Percentiles rank a stretch among this genome's conserved stretches.
Conservation (phyloP, 371 early-diverging fungal genomes). For the Haplosporangium sp. region DNA sequence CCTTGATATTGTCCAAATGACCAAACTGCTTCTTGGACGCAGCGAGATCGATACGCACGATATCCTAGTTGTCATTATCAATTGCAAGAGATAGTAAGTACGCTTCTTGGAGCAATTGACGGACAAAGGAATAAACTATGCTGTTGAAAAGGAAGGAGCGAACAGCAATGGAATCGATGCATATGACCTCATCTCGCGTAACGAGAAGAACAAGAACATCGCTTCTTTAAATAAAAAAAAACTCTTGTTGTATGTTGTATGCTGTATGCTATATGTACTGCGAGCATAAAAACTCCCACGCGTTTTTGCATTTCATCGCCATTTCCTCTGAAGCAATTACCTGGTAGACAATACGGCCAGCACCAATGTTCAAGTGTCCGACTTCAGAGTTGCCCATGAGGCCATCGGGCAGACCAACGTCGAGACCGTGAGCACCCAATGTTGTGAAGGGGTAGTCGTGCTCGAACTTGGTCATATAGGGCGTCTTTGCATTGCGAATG, state of each 20-base stretch:
- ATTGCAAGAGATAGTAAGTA: background rate
- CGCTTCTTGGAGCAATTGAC: background rate
- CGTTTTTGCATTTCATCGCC: background rate
- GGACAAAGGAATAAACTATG: background rate
- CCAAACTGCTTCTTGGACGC: conserved; percentile 86
- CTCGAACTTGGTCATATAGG: conserved; percentile 89
- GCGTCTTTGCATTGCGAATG: conserved; percentile 93
- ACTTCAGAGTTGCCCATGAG: conserved; percentile 99
- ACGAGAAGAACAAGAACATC: background rate
- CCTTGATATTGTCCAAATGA: conserved; percentile 78
- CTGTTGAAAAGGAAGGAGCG: background rate
- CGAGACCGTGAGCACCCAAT: conserved; percentile 95
- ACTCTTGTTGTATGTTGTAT: too few species aligned
- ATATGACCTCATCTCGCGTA: conserved; percentile 44
- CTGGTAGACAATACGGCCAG: conserved; percentile 99
- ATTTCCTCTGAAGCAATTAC: conserved; percentile 51
- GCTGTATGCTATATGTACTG: background rate
- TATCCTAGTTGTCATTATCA: conserved; percentile 74
- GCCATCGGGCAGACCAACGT: conserved; percentile 98
- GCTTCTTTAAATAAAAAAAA: background rate
- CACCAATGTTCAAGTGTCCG: conserved; percentile 99
- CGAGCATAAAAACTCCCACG: background rate
- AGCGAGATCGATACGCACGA: conserved; percentile 95
- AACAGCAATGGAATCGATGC: background rate
- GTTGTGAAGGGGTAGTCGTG: conserved; percentile 78